Evolutionary conservation across 768 basidiomycete genomes (phyloP).

Genomic region (Leccinum truebloodii): DNA sequence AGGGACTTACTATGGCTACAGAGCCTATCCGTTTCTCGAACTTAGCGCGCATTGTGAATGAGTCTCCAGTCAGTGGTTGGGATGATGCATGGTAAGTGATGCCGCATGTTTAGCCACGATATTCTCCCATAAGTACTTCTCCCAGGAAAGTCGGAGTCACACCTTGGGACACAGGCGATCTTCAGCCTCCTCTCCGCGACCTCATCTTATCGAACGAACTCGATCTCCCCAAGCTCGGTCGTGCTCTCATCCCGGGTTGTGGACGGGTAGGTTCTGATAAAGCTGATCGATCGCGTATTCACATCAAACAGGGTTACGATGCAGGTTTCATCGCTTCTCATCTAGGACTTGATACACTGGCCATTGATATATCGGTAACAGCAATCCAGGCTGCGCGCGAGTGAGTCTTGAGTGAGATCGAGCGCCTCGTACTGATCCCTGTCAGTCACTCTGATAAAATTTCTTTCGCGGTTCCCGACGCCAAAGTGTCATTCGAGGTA

Average conservation of each 20-base stretch:
- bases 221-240: slow-evolving; percentile 42
- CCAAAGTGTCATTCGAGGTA: slow-evolving; percentile 21
- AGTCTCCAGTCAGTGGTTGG: slow-evolving; percentile 18
- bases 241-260: slow-evolving; percentile 59
- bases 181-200: slow-evolving; percentile 57
- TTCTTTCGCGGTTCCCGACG: neutral
- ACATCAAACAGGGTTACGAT: slow-evolving; percentile 21
- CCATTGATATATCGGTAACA: slow-evolving; percentile 21
- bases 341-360: slow-evolving; percentile 19
- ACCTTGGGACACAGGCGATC: slow-evolving; percentile 61
- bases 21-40: neutral
- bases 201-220: slow-evolving; percentile 48
- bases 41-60: slow-evolving; percentile 12
- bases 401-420: slow-evolving; percentile 8
- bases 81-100: slow-evolving; percentile 21
- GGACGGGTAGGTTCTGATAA: slow-evolving; percentile 39
- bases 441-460: slow-evolving; percentile 4
- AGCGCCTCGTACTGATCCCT: neutral
- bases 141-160: slow-evolving; percentile 50
- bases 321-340: slow-evolving; percentile 18
- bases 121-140: neutral
- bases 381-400: slow-evolving; percentile 22
- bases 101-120: neutral
- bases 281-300: neutral
- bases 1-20: neutral